phyloP scores from a whole-genome alignment of 108 stramenopile genomes.

The Licmophora abbreviata region DNA sequence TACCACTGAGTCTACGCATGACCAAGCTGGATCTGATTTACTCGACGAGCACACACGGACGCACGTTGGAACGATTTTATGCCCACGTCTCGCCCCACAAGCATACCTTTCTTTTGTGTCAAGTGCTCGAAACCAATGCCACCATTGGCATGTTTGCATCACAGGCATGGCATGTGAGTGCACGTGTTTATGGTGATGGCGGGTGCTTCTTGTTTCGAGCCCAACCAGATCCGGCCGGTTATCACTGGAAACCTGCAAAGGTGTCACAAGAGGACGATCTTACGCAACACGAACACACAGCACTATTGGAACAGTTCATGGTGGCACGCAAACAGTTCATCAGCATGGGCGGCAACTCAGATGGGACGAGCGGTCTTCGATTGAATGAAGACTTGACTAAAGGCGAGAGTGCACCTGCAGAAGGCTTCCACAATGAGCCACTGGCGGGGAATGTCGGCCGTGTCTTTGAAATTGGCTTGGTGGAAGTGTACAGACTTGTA shows the following conservation, averaged over 20 bases:
- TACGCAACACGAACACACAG: slow-evolving; percentile 9
- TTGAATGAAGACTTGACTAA: slow-evolving; percentile 73
- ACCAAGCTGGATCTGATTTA: slow-evolving; percentile 75
- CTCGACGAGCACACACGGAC: slow-evolving; percentile 68
- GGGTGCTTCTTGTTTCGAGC: slow-evolving; percentile 74
- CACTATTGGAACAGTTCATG: slow-evolving; percentile 72
- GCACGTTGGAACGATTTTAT: slow-evolving; percentile 69
- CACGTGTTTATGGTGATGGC: slow-evolving; percentile 62
- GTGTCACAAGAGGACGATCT: slow-evolving; percentile 4
- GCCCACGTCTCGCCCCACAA: slow-evolving; percentile 32
- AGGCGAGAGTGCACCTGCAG: slow-evolving; percentile 51
- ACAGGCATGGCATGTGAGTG: slow-evolving; percentile 59
- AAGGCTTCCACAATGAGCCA: slow-evolving; percentile 74
- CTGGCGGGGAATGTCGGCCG: slow-evolving; percentile 24
- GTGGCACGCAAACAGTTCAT: slow-evolving; percentile 49
- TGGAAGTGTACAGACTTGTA: slow-evolving; percentile 66
- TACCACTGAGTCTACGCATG: slow-evolving; percentile 51
- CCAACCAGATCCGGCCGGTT: slow-evolving; percentile 54
- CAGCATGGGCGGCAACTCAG: slow-evolving; percentile 67
- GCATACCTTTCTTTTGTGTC: slow-evolving; percentile 57
- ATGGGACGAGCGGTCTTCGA: slow-evolving; percentile 59
- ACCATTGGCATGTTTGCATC: slow-evolving; percentile 77
- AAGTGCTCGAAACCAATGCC: slow-evolving; percentile 36
- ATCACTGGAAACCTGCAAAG: slow-evolving; percentile 57
- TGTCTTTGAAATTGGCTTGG: slow-evolving; percentile 59